Conservation (phyloP, 257 asterid genomes). For the Plantago elongata region DNA sequence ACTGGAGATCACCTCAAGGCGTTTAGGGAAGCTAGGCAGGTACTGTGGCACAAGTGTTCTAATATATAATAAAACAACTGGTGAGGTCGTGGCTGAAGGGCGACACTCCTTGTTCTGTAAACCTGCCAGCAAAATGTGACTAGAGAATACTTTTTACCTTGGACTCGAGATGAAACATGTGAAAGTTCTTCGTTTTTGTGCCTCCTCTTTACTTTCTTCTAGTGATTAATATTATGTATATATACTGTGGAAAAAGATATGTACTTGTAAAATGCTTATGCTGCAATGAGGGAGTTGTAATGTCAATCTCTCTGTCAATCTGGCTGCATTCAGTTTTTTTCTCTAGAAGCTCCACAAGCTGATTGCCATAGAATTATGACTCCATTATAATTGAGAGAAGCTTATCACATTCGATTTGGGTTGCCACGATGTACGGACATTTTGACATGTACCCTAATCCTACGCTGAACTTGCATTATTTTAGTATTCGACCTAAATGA, state of each 20-base stretch:
- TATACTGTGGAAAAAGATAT: background rate
- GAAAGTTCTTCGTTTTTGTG: background rate
- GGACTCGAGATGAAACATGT: background rate
- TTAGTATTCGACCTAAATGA: too few relatives aligned
- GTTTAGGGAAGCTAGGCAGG: slow-evolving; percentile 51
- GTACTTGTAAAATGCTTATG: background rate
- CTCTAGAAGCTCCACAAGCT: too few relatives aligned
- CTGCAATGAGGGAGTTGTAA: background rate
- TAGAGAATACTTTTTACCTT: background rate
- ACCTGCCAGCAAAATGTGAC: slow-evolving; percentile 67
- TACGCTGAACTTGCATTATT: too few relatives aligned
- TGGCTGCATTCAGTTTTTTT: too few relatives aligned
- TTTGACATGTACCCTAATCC: too few relatives aligned
- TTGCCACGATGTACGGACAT: too few relatives aligned
- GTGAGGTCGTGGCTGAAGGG: slow-evolving; percentile 80
- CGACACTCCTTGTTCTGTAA: slow-evolving; percentile 67
- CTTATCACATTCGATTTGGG: too few relatives aligned
- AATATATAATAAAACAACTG: slow-evolving; percentile 60
- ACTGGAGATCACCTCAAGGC: slow-evolving; percentile 55
- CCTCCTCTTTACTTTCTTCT: background rate
- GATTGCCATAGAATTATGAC: too few relatives aligned
- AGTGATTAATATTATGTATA: background rate
- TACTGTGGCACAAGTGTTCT: slow-evolving; percentile 60
- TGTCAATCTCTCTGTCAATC: background rate
- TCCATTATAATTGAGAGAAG: too few relatives aligned